Evolutionary conservation across 2,329 filamentous ascomycete genomes (phyloP).

Genomic region (Acrocalymma vagum): DNA sequence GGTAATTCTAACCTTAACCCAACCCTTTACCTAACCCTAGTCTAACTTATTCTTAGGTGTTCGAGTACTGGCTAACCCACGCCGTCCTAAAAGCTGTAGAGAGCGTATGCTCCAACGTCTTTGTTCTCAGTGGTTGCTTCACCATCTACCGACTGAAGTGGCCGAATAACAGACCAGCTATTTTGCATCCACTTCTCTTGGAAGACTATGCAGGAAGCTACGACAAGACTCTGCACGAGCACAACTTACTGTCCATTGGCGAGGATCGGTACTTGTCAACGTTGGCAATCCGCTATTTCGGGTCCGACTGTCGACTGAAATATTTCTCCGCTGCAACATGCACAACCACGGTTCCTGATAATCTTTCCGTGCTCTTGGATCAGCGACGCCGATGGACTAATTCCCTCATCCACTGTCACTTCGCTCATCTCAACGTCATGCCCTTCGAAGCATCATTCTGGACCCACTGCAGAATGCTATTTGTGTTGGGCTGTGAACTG

Average conservation of each 20-base stretch:
- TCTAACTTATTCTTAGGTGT: no score
- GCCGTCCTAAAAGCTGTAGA: slow-evolving; percentile 1
- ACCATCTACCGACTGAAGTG: slow-evolving; percentile 5
- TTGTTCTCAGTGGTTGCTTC: slow-evolving; percentile 3
- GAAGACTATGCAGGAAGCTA: slow-evolving; percentile 4
- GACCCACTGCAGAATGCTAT: not conserved
- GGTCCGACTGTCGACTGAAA: not conserved
- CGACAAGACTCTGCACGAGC: slow-evolving; percentile 3
- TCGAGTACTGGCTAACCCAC: slow-evolving; percentile 4
- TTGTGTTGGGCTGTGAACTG: not conserved
- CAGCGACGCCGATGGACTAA: slow-evolving; percentile 3
- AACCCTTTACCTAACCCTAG: no score
- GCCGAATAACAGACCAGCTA: slow-evolving; percentile 1
- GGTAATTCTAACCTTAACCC: no score
- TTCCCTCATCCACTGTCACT: slow-evolving; percentile 4
- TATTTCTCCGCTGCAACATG: slow-evolving; percentile 3
- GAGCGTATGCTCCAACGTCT: slow-evolving; percentile 4
- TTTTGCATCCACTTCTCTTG: slow-evolving; percentile 4
- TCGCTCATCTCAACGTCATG: slow-evolving; percentile 3
- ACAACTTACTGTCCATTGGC: slow-evolving; percentile 4
- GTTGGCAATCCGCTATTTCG: slow-evolving; percentile 3
- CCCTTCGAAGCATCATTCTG: slow-evolving; percentile 1
- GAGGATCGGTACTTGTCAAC: slow-evolving; percentile 3
- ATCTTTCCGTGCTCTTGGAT: slow-evolving; percentile 1
- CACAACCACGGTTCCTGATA: slow-evolving; percentile 1